Evolutionary conservation across 2,329 filamentous ascomycete genomes (phyloP).

Genomic region (Trichoderma semiorbis): DNA sequence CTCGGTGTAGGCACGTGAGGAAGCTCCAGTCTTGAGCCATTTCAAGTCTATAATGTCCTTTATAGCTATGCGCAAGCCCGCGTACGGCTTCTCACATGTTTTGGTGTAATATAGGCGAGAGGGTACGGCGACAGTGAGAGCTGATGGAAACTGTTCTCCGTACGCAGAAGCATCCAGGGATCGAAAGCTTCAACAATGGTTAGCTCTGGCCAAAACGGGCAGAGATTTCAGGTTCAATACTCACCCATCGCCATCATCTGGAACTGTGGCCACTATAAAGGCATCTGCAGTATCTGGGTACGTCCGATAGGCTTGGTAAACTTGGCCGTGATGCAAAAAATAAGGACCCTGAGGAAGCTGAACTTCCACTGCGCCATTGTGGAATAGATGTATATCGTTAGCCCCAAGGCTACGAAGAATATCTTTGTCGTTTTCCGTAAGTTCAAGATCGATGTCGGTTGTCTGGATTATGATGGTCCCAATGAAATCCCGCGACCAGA

Average conservation of each 20-base stretch:
- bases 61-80: not conserved
- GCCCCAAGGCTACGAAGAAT: not conserved
- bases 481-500: not conserved
- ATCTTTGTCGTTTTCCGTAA: not conserved
- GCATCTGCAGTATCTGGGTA: not conserved
- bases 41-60: not conserved
- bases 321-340: not conserved
- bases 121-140: not conserved
- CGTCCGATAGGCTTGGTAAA: not conserved
- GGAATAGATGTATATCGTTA: not conserved
- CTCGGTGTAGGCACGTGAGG: not conserved
- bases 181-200: not conserved
- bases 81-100: not conserved
- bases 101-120: not conserved
- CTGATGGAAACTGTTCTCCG: not conserved
- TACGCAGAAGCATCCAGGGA: not conserved
- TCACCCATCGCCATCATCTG: not conserved
- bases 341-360: not conserved
- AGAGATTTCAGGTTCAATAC: rapidly evolving
- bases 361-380: not conserved
- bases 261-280: not conserved
- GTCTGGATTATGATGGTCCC: not conserved
- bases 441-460: not conserved
- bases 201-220: not conserved
- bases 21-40: not conserved